Percentiles rank a stretch among this genome's conserved stretches.
These are phyloP conservation scores for Triangularia verruculosa DNA, from an alignment of 2,329 filamentous ascomycete species.

Conservation along the genomic window DNA sequence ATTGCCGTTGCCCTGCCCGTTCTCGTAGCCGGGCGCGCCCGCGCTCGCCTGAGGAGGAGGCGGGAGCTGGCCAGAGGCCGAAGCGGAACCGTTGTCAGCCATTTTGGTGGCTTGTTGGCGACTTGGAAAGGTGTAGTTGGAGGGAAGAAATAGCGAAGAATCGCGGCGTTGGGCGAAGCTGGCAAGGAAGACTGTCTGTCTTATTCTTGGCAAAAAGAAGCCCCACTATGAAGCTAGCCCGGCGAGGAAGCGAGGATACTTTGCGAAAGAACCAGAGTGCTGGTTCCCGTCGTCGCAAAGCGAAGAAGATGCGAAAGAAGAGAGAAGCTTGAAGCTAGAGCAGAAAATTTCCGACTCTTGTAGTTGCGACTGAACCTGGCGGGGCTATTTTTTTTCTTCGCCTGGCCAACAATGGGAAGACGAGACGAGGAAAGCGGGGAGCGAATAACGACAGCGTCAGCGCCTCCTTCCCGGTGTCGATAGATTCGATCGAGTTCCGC, in stretches of 20 bases:
- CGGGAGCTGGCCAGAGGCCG: conserved; percentile 64
- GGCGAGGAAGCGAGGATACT: not conserved
- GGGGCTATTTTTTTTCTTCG: not conserved
- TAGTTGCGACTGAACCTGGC: not conserved
- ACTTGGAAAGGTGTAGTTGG: conserved; percentile 16
- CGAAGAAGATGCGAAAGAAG: not conserved
- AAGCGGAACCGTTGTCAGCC: conserved; percentile 70
- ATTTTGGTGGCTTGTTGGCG: conserved; percentile 48
- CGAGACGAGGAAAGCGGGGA: not conserved
- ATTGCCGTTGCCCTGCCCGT: conserved; percentile 65
- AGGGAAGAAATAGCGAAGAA: conserved; percentile 14
- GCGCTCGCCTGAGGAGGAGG: conserved; percentile 65
- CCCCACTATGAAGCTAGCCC: not conserved
- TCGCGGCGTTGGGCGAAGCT: conserved; percentile 25
- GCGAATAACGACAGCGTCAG: not conserved
- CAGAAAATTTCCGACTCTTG: not conserved
- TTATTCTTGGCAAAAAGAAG: conserved; percentile 6
- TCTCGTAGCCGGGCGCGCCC: conserved; percentile 75
- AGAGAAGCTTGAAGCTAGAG: not conserved
- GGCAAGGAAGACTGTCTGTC: conserved; percentile 6
- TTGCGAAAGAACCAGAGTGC: not conserved
- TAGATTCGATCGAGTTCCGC: not conserved
- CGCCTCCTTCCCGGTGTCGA: not conserved
- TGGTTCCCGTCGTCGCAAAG: not conserved
- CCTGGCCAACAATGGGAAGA: not conserved